Evolutionary conservation across 2,329 filamentous ascomycete species (phyloP), one percentile per base, ranked within the genome.

Genomic region (Sporothrix pallida): DNA sequence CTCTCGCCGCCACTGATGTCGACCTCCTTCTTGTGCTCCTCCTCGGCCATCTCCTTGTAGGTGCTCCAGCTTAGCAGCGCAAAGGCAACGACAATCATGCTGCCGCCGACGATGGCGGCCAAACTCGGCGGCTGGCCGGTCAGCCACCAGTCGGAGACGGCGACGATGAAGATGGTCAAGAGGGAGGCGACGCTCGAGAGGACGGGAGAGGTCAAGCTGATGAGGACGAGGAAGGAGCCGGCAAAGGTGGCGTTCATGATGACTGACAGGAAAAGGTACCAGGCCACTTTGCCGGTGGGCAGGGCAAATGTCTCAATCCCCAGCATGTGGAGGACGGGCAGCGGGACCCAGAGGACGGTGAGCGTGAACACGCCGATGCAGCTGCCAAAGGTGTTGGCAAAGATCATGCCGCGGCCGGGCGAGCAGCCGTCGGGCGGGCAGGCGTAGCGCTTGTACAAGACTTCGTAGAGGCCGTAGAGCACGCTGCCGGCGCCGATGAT

Each of bases 91-190:
- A 97, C 92, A 79, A 99, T 99, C 78, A 98, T 86, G 42, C 92
- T 79, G 0, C 96, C 95, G n/a, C 96, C 96, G 0, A 89, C 79
- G 13, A 98, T 86, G 3, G 95, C 93, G 0, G 94, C 92, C 3
- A 86, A 83, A 70, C 91, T 92, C 23, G 97, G 85, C 0, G 92
- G 89, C 78, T 92, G 87, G 69, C 95, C 93, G 0, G 93, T 97
- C 60, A 95, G 86, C 73, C 95, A 80, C 90, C 96, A 97, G 82
- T 99, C 96, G 72, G 93, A 93, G 44, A 98, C 85, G 0, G 95
- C 96, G 7, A 99, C 96, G 75, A 98, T 89, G 86, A 99, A 98
- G 77, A 99, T 99, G 26, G 96, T 99, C 65, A 99, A 86, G 44
- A 99, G 88, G 2, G 95, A 94, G 0, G 96, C 96, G 12, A 99